Conservation (phyloP, 176 grass and related monocot species). For the Eleusine coracana region DNA sequence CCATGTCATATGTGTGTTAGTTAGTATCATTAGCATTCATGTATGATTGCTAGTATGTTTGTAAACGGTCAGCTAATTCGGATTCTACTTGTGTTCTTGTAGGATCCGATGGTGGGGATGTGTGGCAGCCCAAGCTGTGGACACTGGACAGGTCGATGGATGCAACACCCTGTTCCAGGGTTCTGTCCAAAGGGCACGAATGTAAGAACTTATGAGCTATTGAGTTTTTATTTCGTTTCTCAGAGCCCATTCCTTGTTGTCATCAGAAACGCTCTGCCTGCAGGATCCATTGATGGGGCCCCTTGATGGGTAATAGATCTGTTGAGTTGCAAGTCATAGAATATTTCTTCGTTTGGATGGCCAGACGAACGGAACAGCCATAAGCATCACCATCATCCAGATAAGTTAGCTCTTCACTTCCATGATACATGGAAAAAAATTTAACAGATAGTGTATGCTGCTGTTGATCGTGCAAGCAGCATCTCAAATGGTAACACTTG, state of each 20-base stretch:
- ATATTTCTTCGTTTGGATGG: background rate
- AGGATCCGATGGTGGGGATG: conserved; percentile 32
- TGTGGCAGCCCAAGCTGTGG: background rate
- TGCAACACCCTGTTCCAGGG: background rate
- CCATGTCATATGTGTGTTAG: background rate
- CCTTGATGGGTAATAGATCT: background rate
- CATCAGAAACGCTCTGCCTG: background rate
- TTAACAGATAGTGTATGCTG: background rate
- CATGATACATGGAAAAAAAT: background rate
- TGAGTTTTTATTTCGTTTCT: background rate
- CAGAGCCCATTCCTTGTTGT: background rate
- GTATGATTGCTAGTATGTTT: background rate
- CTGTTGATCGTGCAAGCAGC: background rate
- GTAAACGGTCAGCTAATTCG: conserved; percentile 13
- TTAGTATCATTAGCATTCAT: conserved; percentile 1
- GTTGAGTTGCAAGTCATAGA: background rate
- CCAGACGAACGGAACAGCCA: background rate
- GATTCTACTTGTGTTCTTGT: conserved; percentile 46
- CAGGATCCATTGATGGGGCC: background rate
- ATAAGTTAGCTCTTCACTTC: conserved; percentile 4
- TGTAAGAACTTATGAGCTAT: background rate
- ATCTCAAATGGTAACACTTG: background rate
- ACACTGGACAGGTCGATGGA: background rate
- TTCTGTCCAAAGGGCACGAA: background rate
- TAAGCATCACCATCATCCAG: background rate